Conservation (phyloP, 768 basidiomycete genomes). For the Rhodotorula graminis region DNA sequence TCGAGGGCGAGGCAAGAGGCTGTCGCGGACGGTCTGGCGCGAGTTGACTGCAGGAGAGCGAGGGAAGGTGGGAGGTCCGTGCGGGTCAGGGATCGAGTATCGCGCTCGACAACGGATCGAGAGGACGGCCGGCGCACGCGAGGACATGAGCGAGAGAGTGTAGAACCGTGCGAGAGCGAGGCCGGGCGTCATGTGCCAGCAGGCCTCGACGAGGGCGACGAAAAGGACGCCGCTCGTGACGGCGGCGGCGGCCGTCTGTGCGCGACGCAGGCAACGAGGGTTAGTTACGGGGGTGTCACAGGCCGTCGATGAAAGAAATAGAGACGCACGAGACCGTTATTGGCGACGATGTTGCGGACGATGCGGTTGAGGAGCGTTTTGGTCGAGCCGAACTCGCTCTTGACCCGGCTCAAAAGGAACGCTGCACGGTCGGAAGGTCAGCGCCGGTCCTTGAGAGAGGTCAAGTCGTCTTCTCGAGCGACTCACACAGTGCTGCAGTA, state of each 20-base stretch:
- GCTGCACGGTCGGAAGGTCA: not conserved
- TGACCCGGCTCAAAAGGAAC: not conserved
- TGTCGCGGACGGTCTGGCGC: no score
- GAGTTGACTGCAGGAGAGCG: not conserved
- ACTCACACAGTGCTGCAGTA: not conserved
- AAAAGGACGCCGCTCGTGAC: not conserved
- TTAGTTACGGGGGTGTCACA: not conserved
- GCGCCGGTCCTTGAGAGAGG: no score
- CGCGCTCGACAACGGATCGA: no score
- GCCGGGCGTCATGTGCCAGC: not conserved
- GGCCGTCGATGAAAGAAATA: not conserved
- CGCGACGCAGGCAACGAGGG: not conserved
- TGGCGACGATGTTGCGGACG: not conserved
- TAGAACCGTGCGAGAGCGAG: not conserved
- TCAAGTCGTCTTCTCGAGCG: no score
- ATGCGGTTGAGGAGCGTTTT: not conserved
- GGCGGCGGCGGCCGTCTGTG: not conserved
- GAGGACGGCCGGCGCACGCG: not conserved
- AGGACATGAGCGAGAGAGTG: not conserved
- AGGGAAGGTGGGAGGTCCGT: not conserved
- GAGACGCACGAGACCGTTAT: not conserved
- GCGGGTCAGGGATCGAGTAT: not conserved
- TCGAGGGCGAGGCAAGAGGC: no score
- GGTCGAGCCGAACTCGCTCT: not conserved
- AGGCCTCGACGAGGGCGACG: not conserved